A percentile compares a stretch with the other conserved stretches of the same genome.
Conservation (phyloP, 139 green algal species). For the Coccomyxa sp. region DNA sequence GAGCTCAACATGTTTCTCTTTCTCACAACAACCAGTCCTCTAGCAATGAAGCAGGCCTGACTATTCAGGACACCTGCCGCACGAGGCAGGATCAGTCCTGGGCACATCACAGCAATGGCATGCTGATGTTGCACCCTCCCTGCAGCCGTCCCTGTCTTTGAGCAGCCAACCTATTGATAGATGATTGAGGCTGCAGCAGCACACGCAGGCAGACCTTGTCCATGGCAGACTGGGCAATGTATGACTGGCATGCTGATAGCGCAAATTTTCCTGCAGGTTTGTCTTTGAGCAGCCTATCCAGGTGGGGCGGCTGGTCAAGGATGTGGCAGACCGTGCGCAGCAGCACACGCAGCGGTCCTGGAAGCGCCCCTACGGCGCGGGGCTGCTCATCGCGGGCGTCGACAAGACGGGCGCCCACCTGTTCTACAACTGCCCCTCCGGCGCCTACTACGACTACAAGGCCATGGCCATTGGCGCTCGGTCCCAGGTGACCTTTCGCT, state of each 20-base stretch:
- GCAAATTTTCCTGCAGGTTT: conserved; percentile 51
- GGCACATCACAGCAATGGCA: background rate
- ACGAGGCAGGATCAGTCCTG: too few species aligned
- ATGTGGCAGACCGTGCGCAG: conserved; percentile 92
- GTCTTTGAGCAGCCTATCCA: conserved; percentile 91
- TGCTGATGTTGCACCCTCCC: too few species aligned
- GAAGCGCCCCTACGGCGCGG: conserved; percentile 94
- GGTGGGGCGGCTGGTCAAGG: conserved; percentile 77
- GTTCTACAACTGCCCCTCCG: conserved; percentile 91
- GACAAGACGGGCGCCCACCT: conserved; percentile 79
- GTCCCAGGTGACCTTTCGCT: conserved; percentile 91
- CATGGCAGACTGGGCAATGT: background rate
- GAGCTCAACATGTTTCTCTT: too few species aligned
- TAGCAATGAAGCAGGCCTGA: too few species aligned
- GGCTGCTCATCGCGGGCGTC: conserved; percentile 84
- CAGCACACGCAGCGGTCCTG: conserved; percentile 87
- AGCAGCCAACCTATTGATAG: too few species aligned
- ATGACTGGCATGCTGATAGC: background rate
- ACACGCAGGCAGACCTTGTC: too few species aligned
- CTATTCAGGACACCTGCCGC: too few species aligned
- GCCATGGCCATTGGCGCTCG: conserved; percentile 92
- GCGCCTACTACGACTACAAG: conserved; percentile 98
- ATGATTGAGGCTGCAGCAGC: too few species aligned
- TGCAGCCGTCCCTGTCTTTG: too few species aligned
- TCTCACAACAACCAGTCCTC: too few species aligned